A percentile compares a stretch with the other conserved stretches of the same genome.
These are phyloP conservation scores for Trichosporon inkin DNA, from an alignment of 1,284 basidiomycete genomes.

Conservation along the genomic window DNA sequence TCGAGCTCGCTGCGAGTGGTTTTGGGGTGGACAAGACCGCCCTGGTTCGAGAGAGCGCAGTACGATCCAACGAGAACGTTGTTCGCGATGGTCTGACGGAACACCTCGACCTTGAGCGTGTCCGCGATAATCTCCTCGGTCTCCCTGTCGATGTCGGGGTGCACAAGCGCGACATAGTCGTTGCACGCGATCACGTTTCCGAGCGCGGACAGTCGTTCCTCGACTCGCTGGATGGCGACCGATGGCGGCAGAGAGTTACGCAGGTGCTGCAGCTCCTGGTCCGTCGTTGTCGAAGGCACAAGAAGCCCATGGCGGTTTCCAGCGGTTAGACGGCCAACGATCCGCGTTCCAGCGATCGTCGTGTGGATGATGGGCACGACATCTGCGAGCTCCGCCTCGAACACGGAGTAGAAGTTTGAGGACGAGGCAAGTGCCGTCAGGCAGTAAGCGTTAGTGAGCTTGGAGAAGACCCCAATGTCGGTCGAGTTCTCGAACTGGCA, in stretches of 20 bases:
- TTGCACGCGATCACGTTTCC: conserved; percentile 99
- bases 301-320: conserved; percentile 95
- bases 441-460: conserved; percentile 94
- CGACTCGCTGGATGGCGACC: conserved; percentile 90
- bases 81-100: conserved; percentile 93
- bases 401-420: conserved; percentile 96
- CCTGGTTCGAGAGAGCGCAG: conserved; percentile 84
- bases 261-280: conserved; percentile 96
- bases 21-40: conserved; percentile 94
- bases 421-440: conserved; percentile 88
- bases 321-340: conserved; percentile 88
- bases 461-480: conserved; percentile 91
- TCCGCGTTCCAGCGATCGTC: conserved; percentile 90
- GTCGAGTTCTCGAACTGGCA: conserved; percentile 95
- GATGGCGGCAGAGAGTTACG: conserved; percentile 91
- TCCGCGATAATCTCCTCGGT: conserved; percentile 99
- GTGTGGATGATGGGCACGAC: conserved; percentile 96
- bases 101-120: conserved; percentile 97
- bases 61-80: conserved; percentile 97
- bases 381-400: conserved; percentile 90
- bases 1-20: conserved; percentile 97
- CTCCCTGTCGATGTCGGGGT: conserved; percentile 96
- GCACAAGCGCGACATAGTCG: conserved; percentile 93
- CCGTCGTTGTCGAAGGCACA: conserved; percentile 91
- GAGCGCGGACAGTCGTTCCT: conserved; percentile 91